Evolutionary conservation across 2,329 filamentous ascomycete genomes (phyloP).

Genomic region (Herpomyces periplanetae): DNA sequence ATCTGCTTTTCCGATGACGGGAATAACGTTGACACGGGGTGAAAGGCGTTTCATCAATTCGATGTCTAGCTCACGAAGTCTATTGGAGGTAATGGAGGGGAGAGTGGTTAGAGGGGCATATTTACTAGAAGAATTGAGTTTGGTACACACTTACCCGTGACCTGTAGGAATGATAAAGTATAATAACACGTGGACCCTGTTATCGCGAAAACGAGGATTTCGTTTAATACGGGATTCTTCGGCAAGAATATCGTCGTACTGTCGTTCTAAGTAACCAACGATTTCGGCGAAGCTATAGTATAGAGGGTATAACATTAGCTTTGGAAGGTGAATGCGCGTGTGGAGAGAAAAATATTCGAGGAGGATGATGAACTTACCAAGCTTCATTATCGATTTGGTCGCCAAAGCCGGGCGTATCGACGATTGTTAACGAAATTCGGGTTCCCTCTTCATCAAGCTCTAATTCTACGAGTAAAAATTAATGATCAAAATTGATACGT

Average conservation of each 20-base stretch:
- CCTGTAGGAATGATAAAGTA: slow-evolving; percentile 98
- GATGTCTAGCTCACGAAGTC: slow-evolving; percentile 91
- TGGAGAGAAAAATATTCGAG: background rate
- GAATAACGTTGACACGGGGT: slow-evolving; percentile 90
- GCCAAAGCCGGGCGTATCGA: slow-evolving; percentile 89
- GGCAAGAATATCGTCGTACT: slow-evolving; percentile 96
- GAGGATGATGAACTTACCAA: slow-evolving; percentile 17
- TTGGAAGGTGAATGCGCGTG: slow-evolving; percentile 5
- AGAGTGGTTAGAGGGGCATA: slow-evolving; percentile 1
- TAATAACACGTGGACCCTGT: slow-evolving; percentile 83
- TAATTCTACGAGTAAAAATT: slow-evolving; percentile 18
- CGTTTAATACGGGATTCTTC: slow-evolving; percentile 99
- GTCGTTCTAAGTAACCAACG: slow-evolving; percentile 84
- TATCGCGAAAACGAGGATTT: slow-evolving; percentile 97
- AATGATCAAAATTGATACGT: background rate
- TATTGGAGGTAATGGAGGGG: slow-evolving; percentile 6
- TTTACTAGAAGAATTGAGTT: slow-evolving; percentile 1
- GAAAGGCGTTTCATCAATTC: slow-evolving; percentile 98
- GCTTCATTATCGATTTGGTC: slow-evolving; percentile 98
- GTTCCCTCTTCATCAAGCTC: slow-evolving; percentile 95
- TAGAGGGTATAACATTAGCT: slow-evolving; percentile 1
- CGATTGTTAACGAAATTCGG: slow-evolving; percentile 84
- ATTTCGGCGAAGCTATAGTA: slow-evolving; percentile 56
- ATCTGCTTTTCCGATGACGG: slow-evolving; percentile 91
- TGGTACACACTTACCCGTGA: slow-evolving; percentile 23